These are phyloP conservation scores for Arthrobotrys iridis DNA, from an alignment of 2,329 filamentous ascomycete genomes.

Conservation along the genomic window DNA sequence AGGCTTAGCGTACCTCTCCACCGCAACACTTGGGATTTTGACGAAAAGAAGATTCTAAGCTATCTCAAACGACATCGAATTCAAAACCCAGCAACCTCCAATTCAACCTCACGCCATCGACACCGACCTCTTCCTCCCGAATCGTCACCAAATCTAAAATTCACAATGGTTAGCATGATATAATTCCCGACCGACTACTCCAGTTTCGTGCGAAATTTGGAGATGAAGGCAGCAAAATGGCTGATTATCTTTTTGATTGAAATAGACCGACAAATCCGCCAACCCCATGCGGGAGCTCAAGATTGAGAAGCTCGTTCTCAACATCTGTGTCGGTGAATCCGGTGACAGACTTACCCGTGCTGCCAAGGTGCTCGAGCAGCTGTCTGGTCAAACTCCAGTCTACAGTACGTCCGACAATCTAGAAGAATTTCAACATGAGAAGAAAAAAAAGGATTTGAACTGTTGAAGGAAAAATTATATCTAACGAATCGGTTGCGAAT, in stretches of 20 bases:
- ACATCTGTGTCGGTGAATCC: slow-evolving; percentile 99
- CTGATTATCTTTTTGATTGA: slow-evolving; percentile 30
- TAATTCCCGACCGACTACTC: background rate
- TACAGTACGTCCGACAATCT: slow-evolving; percentile 77
- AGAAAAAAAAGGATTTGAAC: background rate
- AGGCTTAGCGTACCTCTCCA: background rate
- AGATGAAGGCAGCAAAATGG: slow-evolving; percentile 3
- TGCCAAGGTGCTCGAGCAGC: slow-evolving; percentile 99
- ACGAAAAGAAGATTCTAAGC: slow-evolving; percentile 42
- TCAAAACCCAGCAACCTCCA: slow-evolving; percentile 15
- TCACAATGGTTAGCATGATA: slow-evolving; percentile 52
- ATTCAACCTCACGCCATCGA: slow-evolving; percentile 30
- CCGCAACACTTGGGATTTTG: slow-evolving; percentile 31
- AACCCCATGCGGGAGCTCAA: slow-evolving; percentile 98
- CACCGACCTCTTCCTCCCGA: slow-evolving; percentile 15
- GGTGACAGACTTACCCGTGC: slow-evolving; percentile 99
- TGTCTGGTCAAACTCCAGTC: slow-evolving; percentile 99
- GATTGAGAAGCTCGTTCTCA: slow-evolving; percentile 99
- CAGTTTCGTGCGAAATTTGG: background rate
- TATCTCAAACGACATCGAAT: slow-evolving; percentile 48
- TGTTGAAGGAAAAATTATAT: background rate
- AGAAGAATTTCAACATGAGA: background rate
- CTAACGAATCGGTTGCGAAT: slow-evolving; percentile 18
- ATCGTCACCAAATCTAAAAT: slow-evolving; percentile 21
- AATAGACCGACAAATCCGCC: slow-evolving; percentile 61